phyloP scores from a whole-genome alignment of 2,329 filamentous ascomycete genomes.

The Aspergillus cejpii region DNA sequence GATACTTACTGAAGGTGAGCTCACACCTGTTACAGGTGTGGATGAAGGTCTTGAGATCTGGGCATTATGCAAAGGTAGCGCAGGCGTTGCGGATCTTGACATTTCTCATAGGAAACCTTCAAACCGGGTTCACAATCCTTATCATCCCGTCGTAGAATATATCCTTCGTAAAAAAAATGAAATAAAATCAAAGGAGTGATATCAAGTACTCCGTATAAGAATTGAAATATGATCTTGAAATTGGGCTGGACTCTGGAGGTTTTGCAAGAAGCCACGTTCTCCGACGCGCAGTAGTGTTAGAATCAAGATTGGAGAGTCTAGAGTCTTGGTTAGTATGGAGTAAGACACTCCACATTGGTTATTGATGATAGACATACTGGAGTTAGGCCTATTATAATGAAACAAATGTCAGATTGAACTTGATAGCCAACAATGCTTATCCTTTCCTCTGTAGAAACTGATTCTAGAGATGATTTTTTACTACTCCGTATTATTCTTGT shows the following conservation, averaged over 20 bases:
- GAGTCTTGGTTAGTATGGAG: background rate
- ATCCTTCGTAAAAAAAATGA: background rate
- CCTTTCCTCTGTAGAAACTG: too few relatives aligned
- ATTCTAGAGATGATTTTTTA: too few relatives aligned
- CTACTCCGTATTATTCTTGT: background rate
- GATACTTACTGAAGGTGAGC: slow-evolving; percentile 32
- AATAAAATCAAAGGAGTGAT: background rate
- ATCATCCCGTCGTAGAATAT: slow-evolving; percentile 23
- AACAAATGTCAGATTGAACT: too few relatives aligned
- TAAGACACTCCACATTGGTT: background rate
- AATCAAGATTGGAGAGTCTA: slow-evolving; percentile 10
- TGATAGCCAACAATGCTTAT: too few relatives aligned
- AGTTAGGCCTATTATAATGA: too few relatives aligned
- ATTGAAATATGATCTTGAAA: background rate
- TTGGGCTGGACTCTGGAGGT: slow-evolving; percentile 9
- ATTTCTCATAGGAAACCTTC: slow-evolving; percentile 46
- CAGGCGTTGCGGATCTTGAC: slow-evolving; percentile 55
- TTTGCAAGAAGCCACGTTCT: slow-evolving; percentile 19
- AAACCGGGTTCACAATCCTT: slow-evolving; percentile 16
- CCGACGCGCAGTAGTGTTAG: slow-evolving; percentile 29
- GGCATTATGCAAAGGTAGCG: slow-evolving; percentile 53
- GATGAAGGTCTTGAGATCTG: slow-evolving; percentile 29
- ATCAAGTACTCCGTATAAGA: background rate
- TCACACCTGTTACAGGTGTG: slow-evolving; percentile 22
- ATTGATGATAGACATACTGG: too few relatives aligned